A percentile compares a stretch with the other conserved stretches of the same genome.
phyloP scores from a whole-genome alignment of 345 rosid genomes.

The Gossypium stocksii region DNA sequence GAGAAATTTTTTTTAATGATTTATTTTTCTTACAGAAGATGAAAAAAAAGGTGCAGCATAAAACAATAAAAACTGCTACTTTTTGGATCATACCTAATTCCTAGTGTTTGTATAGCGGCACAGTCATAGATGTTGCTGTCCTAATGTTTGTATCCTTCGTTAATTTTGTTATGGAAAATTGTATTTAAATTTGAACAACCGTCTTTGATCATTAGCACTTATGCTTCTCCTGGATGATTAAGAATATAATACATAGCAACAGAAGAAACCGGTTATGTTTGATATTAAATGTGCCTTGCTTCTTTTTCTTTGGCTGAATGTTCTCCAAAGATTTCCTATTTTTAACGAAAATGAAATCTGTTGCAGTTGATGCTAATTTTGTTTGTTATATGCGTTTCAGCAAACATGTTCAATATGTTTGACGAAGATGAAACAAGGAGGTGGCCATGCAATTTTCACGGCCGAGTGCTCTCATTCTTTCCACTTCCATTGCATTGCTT shows the following conservation, averaged over 20 bases:
- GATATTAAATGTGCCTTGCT: background rate
- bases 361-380: background rate
- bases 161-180: background rate
- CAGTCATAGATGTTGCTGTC: background rate
- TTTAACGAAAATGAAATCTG: background rate
- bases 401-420: slow-evolving; percentile 89
- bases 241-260: background rate
- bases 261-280: background rate
- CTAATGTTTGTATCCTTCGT: background rate
- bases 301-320: background rate
- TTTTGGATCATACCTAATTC: background rate
- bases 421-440: slow-evolving; percentile 84
- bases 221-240: background rate
- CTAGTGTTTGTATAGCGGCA: background rate
- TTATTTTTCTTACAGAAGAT: background rate
- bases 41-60: background rate
- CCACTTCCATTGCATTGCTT: slow-evolving; percentile 92
- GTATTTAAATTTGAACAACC: background rate
- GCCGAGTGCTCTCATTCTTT: slow-evolving; percentile 96
- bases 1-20: too few species aligned
- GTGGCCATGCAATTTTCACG: slow-evolving; percentile 88
- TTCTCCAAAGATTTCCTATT: background rate
- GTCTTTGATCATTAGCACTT: background rate
- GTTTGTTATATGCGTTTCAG: slow-evolving; percentile 26
- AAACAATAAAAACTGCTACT: background rate